Evolutionary conservation across 495 filamentous ascomycete genomes (phyloP), one percentile per base, ranked within the genome.

Genomic region (Trichoderma gamsii): DNA sequence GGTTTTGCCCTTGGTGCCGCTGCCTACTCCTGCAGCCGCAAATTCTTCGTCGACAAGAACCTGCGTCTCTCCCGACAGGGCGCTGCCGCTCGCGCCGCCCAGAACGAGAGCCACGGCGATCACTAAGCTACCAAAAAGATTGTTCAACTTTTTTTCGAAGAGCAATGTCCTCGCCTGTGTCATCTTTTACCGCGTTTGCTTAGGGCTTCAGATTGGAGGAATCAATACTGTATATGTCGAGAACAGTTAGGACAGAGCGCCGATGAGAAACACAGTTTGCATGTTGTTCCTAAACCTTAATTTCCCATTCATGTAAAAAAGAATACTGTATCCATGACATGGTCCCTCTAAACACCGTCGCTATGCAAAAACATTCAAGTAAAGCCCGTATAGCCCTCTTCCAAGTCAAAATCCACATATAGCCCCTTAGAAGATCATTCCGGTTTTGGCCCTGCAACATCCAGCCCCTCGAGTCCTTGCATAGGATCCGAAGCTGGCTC

Each of bases 381-480:
- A 23, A 63, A 41, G 15, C 21, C 27, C 65, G 16, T 61, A 43
- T 18, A 8, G 27, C 27, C 52, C 23, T 15, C 29, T 13, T 49
- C 46, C 65, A 23, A 27, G 41, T 11, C n/a, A 41, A 13, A 4
- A 4, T 7, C 66, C 49, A 15, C 25, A 8, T 25, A 12, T 25
- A 38, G 35, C 35, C 35, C 35, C 35, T 49, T n/a, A 52, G 1
- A 27, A 0, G 8, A 18, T 88, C 79, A 93, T 74, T 88, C 89
- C 41, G 87, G 90, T 75, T 92, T 92, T 21, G 95, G 95, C 41
- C 95, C 95, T 63, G 95, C 95, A 72, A 97, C 90, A 77, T 97
- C 95, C 65, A 97, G 82, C 51, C 92, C 91, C 76, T 97, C 93
- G 11, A 98, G 83, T 25, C 93, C 93, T 78, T 96, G 91, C 95